Evolutionary conservation across 2,329 filamentous ascomycete genomes (phyloP).

Genomic region (Diaporthe ilicicola): DNA sequence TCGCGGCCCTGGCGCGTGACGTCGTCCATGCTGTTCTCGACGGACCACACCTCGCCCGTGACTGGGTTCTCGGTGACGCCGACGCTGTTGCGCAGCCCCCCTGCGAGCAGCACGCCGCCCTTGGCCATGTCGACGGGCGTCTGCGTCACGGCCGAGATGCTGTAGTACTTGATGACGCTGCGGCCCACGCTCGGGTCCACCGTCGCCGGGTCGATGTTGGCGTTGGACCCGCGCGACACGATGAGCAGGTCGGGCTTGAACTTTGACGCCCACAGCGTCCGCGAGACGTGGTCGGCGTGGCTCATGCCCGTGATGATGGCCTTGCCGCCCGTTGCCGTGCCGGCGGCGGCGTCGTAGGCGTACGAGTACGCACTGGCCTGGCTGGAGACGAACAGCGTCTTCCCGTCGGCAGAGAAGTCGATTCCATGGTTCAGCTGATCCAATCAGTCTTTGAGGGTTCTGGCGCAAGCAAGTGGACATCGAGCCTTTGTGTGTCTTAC

Average conservation of each 20-base stretch:
- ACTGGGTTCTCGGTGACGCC: conserved; percentile 71
- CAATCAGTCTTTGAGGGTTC: conserved; percentile 33
- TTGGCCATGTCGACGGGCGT: conserved; percentile 55
- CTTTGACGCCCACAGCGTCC: conserved; percentile 67
- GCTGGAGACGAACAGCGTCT: conserved; percentile 61
- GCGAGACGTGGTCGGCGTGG: conserved; percentile 66
- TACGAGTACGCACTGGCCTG: conserved; percentile 64
- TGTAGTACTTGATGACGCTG: conserved; percentile 65
- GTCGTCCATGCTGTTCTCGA: conserved; percentile 77
- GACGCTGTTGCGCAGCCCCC: conserved; percentile 78
- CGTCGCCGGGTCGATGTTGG: conserved; percentile 63
- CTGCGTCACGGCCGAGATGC: conserved; percentile 42
- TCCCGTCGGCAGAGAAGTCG: conserved; percentile 54
- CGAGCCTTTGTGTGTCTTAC: not conserved
- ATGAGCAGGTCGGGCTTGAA: conserved; percentile 62
- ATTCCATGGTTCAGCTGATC: conserved; percentile 59
- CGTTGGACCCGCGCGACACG: conserved; percentile 68
- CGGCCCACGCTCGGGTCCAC: conserved; percentile 59
- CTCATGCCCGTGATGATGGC: conserved; percentile 68
- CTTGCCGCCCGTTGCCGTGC: conserved; percentile 50
- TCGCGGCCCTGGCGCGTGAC: conserved; percentile 65
- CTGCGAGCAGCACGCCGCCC: conserved; percentile 63
- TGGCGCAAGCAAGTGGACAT: conserved; percentile 42
- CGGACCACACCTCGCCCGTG: conserved; percentile 62
- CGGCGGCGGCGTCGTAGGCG: conserved; percentile 62